phyloP scores from a whole-genome alignment of 2,329 filamentous ascomycete genomes.

The Penicillium sp. region DNA sequence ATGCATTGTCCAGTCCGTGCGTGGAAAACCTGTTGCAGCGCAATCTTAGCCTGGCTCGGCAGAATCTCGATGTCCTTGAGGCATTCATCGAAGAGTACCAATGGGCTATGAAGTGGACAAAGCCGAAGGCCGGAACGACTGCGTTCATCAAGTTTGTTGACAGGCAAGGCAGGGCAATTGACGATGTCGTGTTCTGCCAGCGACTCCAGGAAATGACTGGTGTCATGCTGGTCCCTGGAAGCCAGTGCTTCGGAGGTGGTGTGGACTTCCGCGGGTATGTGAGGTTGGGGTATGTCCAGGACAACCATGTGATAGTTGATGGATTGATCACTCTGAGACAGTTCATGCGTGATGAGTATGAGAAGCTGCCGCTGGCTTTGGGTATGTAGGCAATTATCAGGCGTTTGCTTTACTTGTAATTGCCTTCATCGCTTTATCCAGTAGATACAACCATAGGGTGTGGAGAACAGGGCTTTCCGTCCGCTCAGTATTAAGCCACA shows the following conservation, averaged over 20 bases:
- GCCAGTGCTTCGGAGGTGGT: slow-evolving; percentile 65
- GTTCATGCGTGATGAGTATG: slow-evolving; percentile 56
- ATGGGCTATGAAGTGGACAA: slow-evolving; percentile 63
- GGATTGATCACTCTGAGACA: slow-evolving; percentile 57
- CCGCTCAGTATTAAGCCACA: too few relatives aligned
- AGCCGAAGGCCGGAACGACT: slow-evolving; percentile 72
- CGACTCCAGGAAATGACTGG: slow-evolving; percentile 65
- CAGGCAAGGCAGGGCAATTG: slow-evolving; percentile 58
- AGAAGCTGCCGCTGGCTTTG: slow-evolving; percentile 34
- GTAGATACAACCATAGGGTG: too few relatives aligned
- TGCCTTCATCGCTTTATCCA: too few relatives aligned
- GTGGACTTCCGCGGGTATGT: slow-evolving; percentile 70
- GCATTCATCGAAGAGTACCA: slow-evolving; percentile 62
- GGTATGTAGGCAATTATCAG: too few relatives aligned
- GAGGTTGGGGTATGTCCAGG: slow-evolving; percentile 70
- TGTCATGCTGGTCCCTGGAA: slow-evolving; percentile 71
- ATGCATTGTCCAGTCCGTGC: slow-evolving; percentile 62
- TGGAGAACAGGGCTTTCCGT: too few relatives aligned
- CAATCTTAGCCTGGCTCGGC: slow-evolving; percentile 63
- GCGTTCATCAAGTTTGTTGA: slow-evolving; percentile 67
- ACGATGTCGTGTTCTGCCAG: slow-evolving; percentile 68
- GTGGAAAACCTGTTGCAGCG: slow-evolving; percentile 59
- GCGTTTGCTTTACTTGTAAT: too few relatives aligned
- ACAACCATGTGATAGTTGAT: slow-evolving; percentile 64
- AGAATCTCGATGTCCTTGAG: slow-evolving; percentile 62